A percentile compares a stretch with the other conserved stretches of the same genome.
Conservation (phyloP, 345 rosid genomes). For the Pelargonium nanum region DNA sequence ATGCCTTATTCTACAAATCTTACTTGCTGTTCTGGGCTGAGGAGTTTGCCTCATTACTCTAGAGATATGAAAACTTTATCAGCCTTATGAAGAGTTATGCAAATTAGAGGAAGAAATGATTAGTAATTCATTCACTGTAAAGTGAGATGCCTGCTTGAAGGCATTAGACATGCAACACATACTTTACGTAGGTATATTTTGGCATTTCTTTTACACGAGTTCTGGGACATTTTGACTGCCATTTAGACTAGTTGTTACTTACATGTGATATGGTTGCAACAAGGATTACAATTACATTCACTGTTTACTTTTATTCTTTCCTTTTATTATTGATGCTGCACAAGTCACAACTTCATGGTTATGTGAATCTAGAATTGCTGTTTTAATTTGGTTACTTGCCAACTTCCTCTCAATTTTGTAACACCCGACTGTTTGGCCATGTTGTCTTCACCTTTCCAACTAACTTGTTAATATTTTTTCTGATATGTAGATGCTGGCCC, state of each 20-base stretch:
- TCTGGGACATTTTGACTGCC: neutral
- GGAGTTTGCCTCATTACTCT: neutral
- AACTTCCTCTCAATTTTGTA: neutral
- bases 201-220: neutral
- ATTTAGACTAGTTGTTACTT: neutral
- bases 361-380: neutral
- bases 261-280: neutral
- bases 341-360: neutral
- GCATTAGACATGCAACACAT: neutral
- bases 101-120: neutral
- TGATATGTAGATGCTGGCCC: conserved; percentile 69
- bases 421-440: neutral
- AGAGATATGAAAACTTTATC: neutral
- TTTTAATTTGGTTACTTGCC: neutral
- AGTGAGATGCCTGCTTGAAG: neutral
- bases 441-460: neutral
- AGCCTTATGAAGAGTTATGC: neutral
- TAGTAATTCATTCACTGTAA: neutral
- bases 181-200: neutral
- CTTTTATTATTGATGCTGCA: neutral
- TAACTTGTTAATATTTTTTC: conserved; percentile 10
- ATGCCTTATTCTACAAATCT: neutral
- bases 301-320: neutral
- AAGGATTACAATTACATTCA: neutral
- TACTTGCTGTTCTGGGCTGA: neutral